A percentile compares a stretch with the other conserved stretches of the same genome.
phyloP scores from a whole-genome alignment of 1,284 basidiomycete species.

The Ceratobasidium theobromae region DNA sequence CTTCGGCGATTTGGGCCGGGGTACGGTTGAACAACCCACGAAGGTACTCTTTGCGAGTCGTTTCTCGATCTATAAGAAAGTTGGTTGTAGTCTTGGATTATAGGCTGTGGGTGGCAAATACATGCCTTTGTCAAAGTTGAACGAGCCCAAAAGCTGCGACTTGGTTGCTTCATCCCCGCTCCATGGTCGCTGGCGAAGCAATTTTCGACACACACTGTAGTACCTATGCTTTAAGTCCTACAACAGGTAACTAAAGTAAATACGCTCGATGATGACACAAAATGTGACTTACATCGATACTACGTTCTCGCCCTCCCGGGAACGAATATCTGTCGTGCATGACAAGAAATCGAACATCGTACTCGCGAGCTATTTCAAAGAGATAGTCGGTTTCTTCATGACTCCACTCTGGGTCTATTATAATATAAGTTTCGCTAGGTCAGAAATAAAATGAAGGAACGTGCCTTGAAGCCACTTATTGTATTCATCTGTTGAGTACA shows the following conservation, averaged over 20 bases:
- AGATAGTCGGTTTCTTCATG: slow-evolving; percentile 95
- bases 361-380: slow-evolving; percentile 78
- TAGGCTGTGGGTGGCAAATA: neutral
- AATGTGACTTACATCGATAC: slow-evolving; percentile 64
- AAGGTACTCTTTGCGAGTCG: slow-evolving; percentile 87
- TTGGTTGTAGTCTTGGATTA: neutral
- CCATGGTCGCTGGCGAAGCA: slow-evolving; percentile 83
- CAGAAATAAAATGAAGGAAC: slow-evolving; percentile 31
- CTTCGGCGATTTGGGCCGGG: slow-evolving; percentile 87
- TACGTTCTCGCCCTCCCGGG: slow-evolving; percentile 54
- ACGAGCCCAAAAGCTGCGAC: slow-evolving; percentile 65
- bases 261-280: neutral
- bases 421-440: neutral
- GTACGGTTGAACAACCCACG: slow-evolving; percentile 83
- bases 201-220: slow-evolving; percentile 86
- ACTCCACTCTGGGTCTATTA: slow-evolving; percentile 80
- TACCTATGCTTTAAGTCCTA: slow-evolving; percentile 96
- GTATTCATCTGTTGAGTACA: slow-evolving; percentile 93
- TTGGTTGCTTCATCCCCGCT: slow-evolving; percentile 74
- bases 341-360: slow-evolving; percentile 89
- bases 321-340: slow-evolving; percentile 89
- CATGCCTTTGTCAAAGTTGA: slow-evolving; percentile 82
- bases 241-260: neutral
- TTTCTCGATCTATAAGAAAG: slow-evolving; percentile 72
- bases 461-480: slow-evolving; percentile 72